phyloP scores from a whole-genome alignment of 805 yeast species.

The Wickerhamomyces chambardii region DNA sequence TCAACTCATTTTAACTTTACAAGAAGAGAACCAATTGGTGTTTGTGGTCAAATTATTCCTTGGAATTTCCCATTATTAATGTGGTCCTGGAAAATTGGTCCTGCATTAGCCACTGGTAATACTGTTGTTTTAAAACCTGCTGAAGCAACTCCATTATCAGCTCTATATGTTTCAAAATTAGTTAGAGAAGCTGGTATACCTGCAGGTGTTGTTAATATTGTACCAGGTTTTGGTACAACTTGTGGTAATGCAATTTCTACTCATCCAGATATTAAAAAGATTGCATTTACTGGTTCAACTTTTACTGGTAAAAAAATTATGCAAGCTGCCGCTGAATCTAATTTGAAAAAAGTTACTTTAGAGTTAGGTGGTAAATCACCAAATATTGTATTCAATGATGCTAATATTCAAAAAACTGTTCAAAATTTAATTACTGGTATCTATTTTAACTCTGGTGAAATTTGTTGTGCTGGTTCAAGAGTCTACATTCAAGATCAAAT shows the following conservation, averaged over 20 bases:
- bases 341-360: conserved; percentile 83
- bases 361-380: conserved; percentile 98
- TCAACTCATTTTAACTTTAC: conserved; percentile 54
- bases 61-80: conserved; percentile 91
- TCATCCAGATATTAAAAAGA: conserved; percentile 65
- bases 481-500: conserved; percentile 78
- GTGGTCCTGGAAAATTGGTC: conserved; percentile 84
- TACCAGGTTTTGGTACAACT: conserved; percentile 73
- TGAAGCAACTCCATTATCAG: conserved; percentile 81
- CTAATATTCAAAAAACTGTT: conserved; percentile 69
- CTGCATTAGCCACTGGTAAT: conserved; percentile 82
- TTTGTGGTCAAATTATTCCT: conserved; percentile 83
- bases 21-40: conserved; percentile 79
- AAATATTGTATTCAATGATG: conserved; percentile 79
- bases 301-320: conserved; percentile 78
- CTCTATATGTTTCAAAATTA: conserved; percentile 56
- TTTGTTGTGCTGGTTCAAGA: conserved; percentile 93
- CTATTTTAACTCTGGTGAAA: conserved; percentile 92
- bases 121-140: conserved; percentile 81
- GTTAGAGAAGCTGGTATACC: conserved; percentile 75
- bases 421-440: conserved; percentile 74
- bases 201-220: conserved; percentile 70
- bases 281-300: conserved; percentile 88
- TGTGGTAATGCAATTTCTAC: conserved; percentile 65
- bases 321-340: conserved; percentile 70